phyloP scores from a whole-genome alignment of 2,329 filamentous ascomycete genomes.

The Fusarium nurragi region DNA sequence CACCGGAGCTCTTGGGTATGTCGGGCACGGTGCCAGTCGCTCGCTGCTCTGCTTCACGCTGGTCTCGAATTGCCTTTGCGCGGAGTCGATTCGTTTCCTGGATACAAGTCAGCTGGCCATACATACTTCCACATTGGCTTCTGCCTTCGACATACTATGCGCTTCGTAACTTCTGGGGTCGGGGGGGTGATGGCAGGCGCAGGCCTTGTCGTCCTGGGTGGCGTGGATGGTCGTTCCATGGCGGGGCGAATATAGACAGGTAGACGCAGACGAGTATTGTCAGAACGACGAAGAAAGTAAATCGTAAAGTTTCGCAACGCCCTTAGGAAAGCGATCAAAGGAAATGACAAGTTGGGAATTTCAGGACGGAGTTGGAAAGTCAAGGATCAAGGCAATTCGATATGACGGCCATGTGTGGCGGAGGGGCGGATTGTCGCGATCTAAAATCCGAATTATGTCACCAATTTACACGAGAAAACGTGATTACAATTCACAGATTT shows the following conservation, averaged over 20 bases:
- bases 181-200: slow-evolving; percentile 55
- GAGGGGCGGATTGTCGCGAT: slow-evolving; percentile 45
- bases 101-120: not conserved
- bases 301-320: not conserved
- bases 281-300: not conserved
- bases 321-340: not conserved
- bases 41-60: slow-evolving; percentile 71
- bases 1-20: slow-evolving; percentile 65
- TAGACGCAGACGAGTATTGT: not conserved
- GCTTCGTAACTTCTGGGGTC: slow-evolving; percentile 63
- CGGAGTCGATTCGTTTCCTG: slow-evolving; percentile 88
- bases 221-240: slow-evolving; percentile 61
- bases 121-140: fast-evolving
- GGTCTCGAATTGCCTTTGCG: slow-evolving; percentile 85
- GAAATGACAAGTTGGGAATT: not conserved
- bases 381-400: not conserved
- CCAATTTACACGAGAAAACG: slow-evolving; percentile 47
- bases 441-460: slow-evolving; percentile 38
- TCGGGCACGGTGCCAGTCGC: slow-evolving; percentile 54
- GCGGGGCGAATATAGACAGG: not conserved
- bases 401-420: slow-evolving; percentile 35
- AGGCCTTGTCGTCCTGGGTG: slow-evolving; percentile 50
- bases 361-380: not conserved
- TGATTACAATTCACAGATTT: slow-evolving; percentile 29
- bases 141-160: slow-evolving; percentile 57